Conservation (phyloP, 352 stramenopile species). For the Phytophthora brassicae region DNA sequence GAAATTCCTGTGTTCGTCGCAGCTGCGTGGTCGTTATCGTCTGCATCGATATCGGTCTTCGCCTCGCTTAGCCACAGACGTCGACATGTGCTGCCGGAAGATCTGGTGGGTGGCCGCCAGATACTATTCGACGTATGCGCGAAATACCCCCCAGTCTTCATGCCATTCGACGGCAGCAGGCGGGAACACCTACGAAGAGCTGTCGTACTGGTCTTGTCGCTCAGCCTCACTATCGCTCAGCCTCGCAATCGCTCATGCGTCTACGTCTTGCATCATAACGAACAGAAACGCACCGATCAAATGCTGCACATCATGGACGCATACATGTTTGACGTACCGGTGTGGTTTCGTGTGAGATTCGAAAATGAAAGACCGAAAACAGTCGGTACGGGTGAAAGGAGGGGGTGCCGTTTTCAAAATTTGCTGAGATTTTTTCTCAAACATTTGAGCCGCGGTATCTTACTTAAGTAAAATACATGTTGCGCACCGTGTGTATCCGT, state of each 20-base stretch:
- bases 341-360: neutral
- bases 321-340: neutral
- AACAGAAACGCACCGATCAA: neutral
- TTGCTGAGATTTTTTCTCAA: too few relatives aligned
- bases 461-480: too few relatives aligned
- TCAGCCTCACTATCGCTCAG: slow-evolving; percentile 15
- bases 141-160: slow-evolving; percentile 1
- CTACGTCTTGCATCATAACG: neutral
- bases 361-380: too few relatives aligned
- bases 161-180: slow-evolving; percentile 1
- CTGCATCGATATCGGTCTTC: neutral
- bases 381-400: too few relatives aligned
- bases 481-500: too few relatives aligned
- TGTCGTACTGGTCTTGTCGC: neutral
- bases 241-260: slow-evolving; percentile 6
- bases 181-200: neutral
- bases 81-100: neutral
- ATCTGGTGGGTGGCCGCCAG: slow-evolving; percentile 1
- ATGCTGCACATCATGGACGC: neutral
- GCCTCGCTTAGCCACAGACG: neutral
- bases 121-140: neutral
- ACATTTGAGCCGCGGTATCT: too few relatives aligned
- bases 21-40: neutral
- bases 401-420: too few relatives aligned
- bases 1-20: neutral